Conservation (phyloP, 495 filamentous ascomycete species). For the Neurospora hispaniola region DNA sequence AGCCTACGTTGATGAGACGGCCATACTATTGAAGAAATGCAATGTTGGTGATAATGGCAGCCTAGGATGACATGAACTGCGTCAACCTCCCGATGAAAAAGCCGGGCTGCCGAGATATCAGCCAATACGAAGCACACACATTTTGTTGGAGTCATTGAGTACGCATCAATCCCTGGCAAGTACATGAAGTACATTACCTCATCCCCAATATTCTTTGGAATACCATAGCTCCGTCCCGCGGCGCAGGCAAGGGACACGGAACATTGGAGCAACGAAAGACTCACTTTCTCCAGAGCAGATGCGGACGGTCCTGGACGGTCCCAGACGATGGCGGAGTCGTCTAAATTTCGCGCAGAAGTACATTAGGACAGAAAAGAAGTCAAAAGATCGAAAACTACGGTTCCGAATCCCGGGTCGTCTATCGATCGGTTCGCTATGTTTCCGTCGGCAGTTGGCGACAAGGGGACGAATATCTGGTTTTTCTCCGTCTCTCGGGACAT, state of each 20-base stretch:
- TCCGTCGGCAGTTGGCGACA: background rate
- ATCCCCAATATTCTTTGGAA: background rate
- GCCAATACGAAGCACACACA: background rate
- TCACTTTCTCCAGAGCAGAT: background rate
- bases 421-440: background rate
- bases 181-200: background rate
- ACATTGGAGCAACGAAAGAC: background rate
- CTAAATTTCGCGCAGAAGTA: background rate
- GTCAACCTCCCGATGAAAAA: background rate
- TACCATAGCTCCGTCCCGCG: background rate
- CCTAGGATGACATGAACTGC: background rate
- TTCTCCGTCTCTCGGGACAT: background rate
- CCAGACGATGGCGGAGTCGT: background rate
- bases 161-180: background rate
- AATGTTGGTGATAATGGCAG: background rate
- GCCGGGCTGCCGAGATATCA: background rate
- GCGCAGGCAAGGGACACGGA: background rate
- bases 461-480: background rate
- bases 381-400: background rate
- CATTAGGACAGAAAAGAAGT: background rate
- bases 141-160: background rate
- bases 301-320: background rate
- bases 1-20: background rate
- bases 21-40: background rate
- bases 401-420: background rate